Conservation (phyloP, 75 land plant species). For the Pinus tabuliformis region DNA sequence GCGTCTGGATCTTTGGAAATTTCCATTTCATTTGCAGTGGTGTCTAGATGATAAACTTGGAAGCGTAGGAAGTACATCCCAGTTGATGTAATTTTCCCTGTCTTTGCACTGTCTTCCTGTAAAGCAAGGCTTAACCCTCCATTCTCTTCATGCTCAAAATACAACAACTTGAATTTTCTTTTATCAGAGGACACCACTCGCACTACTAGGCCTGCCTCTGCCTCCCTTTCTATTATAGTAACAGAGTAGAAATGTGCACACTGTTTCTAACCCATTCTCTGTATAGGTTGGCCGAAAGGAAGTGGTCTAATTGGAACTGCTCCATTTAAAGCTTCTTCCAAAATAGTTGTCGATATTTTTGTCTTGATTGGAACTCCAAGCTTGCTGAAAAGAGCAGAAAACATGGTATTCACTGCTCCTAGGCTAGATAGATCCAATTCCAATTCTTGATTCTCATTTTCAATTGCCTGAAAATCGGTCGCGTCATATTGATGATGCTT, state of each 20-base stretch:
- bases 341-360: constrained; percentile 66
- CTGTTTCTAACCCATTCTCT: constrained; percentile 78
- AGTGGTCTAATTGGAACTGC: constrained; percentile 53
- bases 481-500: constrained; percentile 78
- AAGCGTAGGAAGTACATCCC: no score
- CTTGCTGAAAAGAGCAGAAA: constrained; percentile 89
- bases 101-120: no score
- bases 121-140: constrained; percentile 86
- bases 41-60: no score
- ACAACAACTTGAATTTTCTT: constrained; percentile 93
- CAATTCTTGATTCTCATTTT: constrained; percentile 68
- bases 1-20: no score
- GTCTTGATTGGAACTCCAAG: constrained; percentile 93
- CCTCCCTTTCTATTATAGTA: constrained; percentile 64
- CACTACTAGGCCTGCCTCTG: constrained; percentile 65
- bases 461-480: constrained; percentile 86
- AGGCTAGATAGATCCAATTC: constrained; percentile 87
- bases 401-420: constrained; percentile 81
- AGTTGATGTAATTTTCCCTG: no score
- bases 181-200: constrained; percentile 68
- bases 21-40: no score
- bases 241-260: constrained; percentile 87
- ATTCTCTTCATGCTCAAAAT: constrained; percentile 89
- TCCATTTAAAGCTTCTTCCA: constrained; percentile 90
- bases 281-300: constrained; percentile 45